Evolutionary conservation across 176 grass and related monocot species (phyloP).

Genomic region (Chrysopogon serrulatus): DNA sequence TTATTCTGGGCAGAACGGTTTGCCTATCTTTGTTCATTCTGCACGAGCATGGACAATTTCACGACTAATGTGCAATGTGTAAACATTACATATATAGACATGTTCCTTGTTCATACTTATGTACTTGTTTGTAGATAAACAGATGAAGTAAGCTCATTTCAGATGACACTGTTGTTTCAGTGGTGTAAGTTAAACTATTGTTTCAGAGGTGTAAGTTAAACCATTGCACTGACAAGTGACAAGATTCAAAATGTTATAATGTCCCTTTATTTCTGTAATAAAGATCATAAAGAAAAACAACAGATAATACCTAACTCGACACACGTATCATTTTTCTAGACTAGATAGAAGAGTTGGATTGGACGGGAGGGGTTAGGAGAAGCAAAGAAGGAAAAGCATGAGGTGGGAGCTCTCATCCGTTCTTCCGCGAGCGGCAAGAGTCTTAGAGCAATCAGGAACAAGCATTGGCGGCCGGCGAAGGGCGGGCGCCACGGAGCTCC

Average conservation of each 20-base stretch:
- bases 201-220: no score
- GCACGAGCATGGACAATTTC: background rate
- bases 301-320: background rate
- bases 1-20: background rate
- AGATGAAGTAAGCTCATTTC: background rate
- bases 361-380: background rate
- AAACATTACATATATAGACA: background rate
- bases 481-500: no score
- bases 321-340: background rate
- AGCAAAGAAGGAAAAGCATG: background rate
- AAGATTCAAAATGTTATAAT: background rate
- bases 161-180: background rate
- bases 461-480: no score
- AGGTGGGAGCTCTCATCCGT: background rate
- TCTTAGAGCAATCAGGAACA: background rate
- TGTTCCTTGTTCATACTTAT: background rate
- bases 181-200: no score
- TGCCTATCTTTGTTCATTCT: slow-evolving; percentile 4
- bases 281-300: no score
- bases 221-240: background rate
- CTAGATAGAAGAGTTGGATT: background rate
- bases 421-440: slow-evolving; percentile 1
- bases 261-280: background rate
- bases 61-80: slow-evolving; percentile 2
- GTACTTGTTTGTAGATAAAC: slow-evolving; percentile 13